Evolutionary conservation across 1,284 basidiomycete species (phyloP).

Genomic region (Xanthoconium separans): DNA sequence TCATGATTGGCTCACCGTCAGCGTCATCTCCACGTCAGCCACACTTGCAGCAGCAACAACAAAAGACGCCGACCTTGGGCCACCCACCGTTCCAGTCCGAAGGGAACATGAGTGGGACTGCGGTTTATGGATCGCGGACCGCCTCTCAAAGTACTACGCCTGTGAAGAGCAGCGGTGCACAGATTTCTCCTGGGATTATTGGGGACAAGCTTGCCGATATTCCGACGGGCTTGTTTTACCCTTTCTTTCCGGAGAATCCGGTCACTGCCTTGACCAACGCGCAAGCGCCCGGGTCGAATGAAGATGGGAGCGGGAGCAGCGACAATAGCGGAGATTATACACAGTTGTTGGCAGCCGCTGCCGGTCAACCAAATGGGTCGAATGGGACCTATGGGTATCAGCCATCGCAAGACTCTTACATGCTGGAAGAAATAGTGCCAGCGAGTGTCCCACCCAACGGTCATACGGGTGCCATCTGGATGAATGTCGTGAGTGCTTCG

Average conservation of each 20-base stretch:
- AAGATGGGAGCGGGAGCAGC: conserved; percentile 18
- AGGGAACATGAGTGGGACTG: conserved; percentile 17
- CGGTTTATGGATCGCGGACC: conserved; percentile 38
- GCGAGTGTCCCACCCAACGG: conserved; percentile 24
- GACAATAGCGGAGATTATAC: conserved; percentile 42
- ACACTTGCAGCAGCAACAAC: conserved; percentile 33
- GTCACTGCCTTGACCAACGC: conserved; percentile 23
- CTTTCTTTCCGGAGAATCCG: conserved; percentile 64
- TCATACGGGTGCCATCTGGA: conserved; percentile 40
- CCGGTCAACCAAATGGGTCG: conserved; percentile 43
- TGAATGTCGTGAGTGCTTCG: conserved; percentile 37
- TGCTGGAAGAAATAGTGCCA: conserved; percentile 64
- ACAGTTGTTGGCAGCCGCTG: conserved; percentile 55
- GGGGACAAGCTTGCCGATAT: conserved; percentile 57
- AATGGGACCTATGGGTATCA: conserved; percentile 50
- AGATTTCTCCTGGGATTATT: conserved; percentile 22
- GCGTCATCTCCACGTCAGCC: conserved; percentile 28
- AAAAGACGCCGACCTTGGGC: conserved; percentile 46
- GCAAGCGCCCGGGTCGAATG: conserved; percentile 22
- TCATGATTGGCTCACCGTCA: conserved; percentile 33
- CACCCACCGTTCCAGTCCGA: conserved; percentile 25
- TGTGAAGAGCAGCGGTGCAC: conserved; percentile 24
- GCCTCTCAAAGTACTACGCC: conserved; percentile 33
- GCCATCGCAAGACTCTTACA: conserved; percentile 54
- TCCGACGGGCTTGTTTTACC: conserved; percentile 67